Evolutionary conservation across 495 filamentous ascomycete genomes (phyloP), one percentile per base, ranked within the genome.

Genomic region (Penicillium bialowiezense): DNA sequence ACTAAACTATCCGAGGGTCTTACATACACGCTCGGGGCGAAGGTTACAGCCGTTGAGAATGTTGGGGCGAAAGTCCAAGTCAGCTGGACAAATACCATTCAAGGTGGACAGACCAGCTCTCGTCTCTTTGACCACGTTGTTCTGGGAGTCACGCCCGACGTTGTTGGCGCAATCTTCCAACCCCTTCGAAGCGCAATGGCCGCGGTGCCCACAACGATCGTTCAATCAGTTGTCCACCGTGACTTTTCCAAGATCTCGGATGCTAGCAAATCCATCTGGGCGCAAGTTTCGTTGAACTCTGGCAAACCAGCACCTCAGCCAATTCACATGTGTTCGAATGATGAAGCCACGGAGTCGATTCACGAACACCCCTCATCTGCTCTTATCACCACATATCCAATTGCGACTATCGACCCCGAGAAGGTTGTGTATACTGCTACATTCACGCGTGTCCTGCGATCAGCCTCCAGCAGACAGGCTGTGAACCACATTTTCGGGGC

Each of bases 101-200:
- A n/a, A n/a, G 12, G 21, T 15, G 23, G 44, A 21, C 34, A 47
- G 19, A 26, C 9, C 6, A 5, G 17, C 20, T 55, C 54, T 4
- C 32, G 28, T 1, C 28, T 52, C 4, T 64, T 62, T 29, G 62
- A 64, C 33, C 52, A 57, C 21, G 73, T 76, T 5, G 56, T 80
- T 15, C 54, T 79, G 3, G 77, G 77, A 2, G 70, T 79, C 0
- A 64, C 73, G 3, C 77, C 77, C 1, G 58, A 71, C 33, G 63
- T 73, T 18, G 63, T 69, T 1, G 70, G 59, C 3, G 52, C 50
- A 10, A 73, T 82, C 12, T 79, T 73, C 42, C 24, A 62, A 6
- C 70, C 75, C 3, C 59, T 82, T 0, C 41, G 50, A 14, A 37
- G 52, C 7, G 39, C 54, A 5, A 62, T 79, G 63, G 38, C 48